A percentile compares a stretch with the other conserved stretches of the same genome.
phyloP scores from a whole-genome alignment of 78 protist genomes.

The Guillardia theta region DNA sequence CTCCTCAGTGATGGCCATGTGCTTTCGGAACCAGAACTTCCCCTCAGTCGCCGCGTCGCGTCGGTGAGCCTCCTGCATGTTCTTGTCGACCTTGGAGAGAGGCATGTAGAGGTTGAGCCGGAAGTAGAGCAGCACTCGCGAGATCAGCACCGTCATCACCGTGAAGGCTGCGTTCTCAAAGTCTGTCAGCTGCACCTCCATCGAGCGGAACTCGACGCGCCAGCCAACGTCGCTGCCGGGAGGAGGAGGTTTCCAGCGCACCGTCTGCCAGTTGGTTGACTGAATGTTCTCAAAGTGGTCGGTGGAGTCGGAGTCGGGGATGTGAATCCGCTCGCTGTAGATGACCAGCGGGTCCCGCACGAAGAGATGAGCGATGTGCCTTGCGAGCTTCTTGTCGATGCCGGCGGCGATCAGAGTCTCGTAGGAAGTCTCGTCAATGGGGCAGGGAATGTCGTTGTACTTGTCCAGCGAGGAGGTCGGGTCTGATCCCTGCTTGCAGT shows the following conservation, averaged over 20 bases:
- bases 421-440: neutral
- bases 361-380: slow-evolving; percentile 90
- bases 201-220: slow-evolving; percentile 91
- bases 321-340: neutral
- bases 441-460: neutral
- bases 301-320: neutral
- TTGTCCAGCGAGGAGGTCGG: neutral
- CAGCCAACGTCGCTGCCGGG: slow-evolving; percentile 71
- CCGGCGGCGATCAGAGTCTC: neutral
- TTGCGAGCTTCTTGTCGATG: slow-evolving; percentile 58
- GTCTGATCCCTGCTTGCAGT: neutral
- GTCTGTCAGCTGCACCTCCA: slow-evolving; percentile 88
- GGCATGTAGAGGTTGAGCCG: slow-evolving; percentile 73
- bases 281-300: slow-evolving; percentile 28
- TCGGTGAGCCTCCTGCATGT: neutral
- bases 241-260: slow-evolving; percentile 95
- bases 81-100: neutral
- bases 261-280: slow-evolving; percentile 97
- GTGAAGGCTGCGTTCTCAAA: slow-evolving; percentile 96
- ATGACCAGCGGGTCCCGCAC: slow-evolving; percentile 92
- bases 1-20: neutral
- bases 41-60: neutral
- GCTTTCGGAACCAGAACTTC: slow-evolving; percentile 64
- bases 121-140: slow-evolving; percentile 82
- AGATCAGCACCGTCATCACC: slow-evolving; percentile 73